Evolutionary conservation across 208 protist species (phyloP).

Genomic region (Trypanosoma brucei): DNA sequence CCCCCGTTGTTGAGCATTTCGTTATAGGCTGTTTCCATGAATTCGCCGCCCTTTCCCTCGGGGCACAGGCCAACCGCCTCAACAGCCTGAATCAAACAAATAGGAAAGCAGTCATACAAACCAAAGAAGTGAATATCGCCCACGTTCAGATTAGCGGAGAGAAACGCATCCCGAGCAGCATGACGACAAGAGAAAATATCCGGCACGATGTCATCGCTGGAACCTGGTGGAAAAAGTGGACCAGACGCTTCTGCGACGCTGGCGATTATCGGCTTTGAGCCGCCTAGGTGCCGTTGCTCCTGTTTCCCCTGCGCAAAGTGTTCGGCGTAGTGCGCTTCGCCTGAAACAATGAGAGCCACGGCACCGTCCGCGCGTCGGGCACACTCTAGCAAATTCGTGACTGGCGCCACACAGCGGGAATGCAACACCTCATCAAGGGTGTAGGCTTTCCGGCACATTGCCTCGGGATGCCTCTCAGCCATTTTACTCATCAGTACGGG

Average conservation of each 20-base stretch:
- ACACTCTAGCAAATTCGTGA: slow-evolving; percentile 55
- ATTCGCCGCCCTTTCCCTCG: slow-evolving; percentile 51
- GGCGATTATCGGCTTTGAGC: slow-evolving; percentile 34
- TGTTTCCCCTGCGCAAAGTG: slow-evolving; percentile 21
- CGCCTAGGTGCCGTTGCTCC: not conserved
- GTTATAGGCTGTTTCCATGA: slow-evolving; percentile 48
- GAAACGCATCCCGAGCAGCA: slow-evolving; percentile 45
- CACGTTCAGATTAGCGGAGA: slow-evolving; percentile 35
- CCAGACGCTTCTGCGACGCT: slow-evolving; percentile 55
- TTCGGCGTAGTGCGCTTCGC: slow-evolving; percentile 36
- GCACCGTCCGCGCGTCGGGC: slow-evolving; percentile 70
- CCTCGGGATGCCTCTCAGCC: slow-evolving; percentile 55
- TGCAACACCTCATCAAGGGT: slow-evolving; percentile 42
- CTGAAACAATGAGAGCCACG: slow-evolving; percentile 48
- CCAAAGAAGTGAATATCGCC: slow-evolving; percentile 76
- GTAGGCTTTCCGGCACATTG: slow-evolving; percentile 43
- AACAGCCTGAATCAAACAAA: slow-evolving; percentile 70
- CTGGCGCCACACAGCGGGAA: slow-evolving; percentile 42
- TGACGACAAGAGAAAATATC: slow-evolving; percentile 60
- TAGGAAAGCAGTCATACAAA: slow-evolving; percentile 81
- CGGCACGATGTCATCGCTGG: slow-evolving; percentile 38
- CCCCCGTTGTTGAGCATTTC: slow-evolving; percentile 23
- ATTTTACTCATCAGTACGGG: slow-evolving; percentile 65
- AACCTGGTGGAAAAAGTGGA: slow-evolving; percentile 52
- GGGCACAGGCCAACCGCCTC: slow-evolving; percentile 55